phyloP scores from a whole-genome alignment of 2,329 filamentous ascomycete genomes.

The Ceratocystis cacaofunesta region DNA sequence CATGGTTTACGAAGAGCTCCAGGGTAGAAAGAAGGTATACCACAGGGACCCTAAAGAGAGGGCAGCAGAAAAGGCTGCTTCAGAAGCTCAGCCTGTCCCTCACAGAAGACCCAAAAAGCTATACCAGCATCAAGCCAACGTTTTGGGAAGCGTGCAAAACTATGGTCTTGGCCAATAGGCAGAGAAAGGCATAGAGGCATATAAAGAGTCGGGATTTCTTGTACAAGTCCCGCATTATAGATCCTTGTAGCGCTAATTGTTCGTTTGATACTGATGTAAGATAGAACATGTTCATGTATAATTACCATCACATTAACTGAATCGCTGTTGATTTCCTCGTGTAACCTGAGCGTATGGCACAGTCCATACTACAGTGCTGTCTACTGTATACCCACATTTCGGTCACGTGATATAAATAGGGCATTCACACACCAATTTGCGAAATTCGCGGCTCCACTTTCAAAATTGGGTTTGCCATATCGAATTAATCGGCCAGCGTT shows the following conservation, averaged over 20 bases:
- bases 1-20: slow-evolving; percentile 34
- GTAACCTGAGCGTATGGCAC: not conserved
- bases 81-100: slow-evolving; percentile 10
- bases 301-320: slow-evolving; percentile 6
- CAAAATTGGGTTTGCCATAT: slow-evolving; percentile 6
- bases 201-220: not conserved
- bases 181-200: not conserved
- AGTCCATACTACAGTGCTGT: not conserved
- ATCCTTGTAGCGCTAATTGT: not conserved
- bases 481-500: slow-evolving; percentile 5
- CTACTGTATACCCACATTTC: not conserved
- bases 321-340: not conserved
- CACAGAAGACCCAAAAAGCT: not conserved
- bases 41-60: slow-evolving; percentile 17
- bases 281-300: slow-evolving; percentile 16
- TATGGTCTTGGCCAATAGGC: slow-evolving; percentile 26
- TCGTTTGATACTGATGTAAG: slow-evolving; percentile 11
- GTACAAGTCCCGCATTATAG: not conserved
- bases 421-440: slow-evolving; percentile 10
- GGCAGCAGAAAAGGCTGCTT: slow-evolving; percentile 26
- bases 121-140: slow-evolving; percentile 13
- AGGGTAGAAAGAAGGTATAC: slow-evolving; percentile 26
- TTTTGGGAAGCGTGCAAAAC: slow-evolving; percentile 25
- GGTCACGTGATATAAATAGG: slow-evolving; percentile 9
- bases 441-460: not conserved